A percentile compares a stretch with the other conserved stretches of the same genome.
phyloP scores from a whole-genome alignment of 352 stramenopile genomes.

The Phytopythium litorale region DNA sequence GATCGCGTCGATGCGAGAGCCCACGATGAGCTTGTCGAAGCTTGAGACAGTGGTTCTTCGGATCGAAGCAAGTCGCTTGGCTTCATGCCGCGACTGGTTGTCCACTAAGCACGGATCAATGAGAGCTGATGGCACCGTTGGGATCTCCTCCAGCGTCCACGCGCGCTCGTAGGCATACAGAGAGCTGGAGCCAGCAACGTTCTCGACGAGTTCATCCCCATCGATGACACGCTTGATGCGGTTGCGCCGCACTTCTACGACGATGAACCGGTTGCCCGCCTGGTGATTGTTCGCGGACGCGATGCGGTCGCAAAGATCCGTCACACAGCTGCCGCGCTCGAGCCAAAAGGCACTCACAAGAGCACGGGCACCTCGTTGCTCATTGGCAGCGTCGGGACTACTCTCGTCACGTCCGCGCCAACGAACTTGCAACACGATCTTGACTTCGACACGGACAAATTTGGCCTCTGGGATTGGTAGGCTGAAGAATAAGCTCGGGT shows the following conservation, averaged over 20 bases:
- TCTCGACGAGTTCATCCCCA: conserved; percentile 50
- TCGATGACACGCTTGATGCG: conserved; percentile 77
- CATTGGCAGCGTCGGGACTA: background rate
- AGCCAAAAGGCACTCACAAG: conserved; percentile 51
- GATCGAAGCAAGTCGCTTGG: background rate
- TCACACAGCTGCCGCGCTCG: conserved; percentile 37
- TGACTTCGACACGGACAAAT: conserved; percentile 65
- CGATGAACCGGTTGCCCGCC: conserved; percentile 48
- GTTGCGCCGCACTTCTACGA: conserved; percentile 63
- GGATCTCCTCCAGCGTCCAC: conserved; percentile 61
- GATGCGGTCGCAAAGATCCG: conserved; percentile 46
- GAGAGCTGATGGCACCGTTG: conserved; percentile 24
- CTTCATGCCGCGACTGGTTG: background rate
- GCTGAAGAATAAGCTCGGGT: conserved; percentile 95
- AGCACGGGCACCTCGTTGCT: conserved; percentile 12
- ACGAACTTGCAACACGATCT: conserved; percentile 59
- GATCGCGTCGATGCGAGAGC: conserved; percentile 53
- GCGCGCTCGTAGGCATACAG: conserved; percentile 67
- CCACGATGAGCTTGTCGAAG: conserved; percentile 49
- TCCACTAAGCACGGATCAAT: conserved; percentile 2
- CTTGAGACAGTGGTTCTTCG: conserved; percentile 9
- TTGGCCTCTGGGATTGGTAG: conserved; percentile 90
- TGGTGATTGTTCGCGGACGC: conserved; percentile 24
- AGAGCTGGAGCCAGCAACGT: conserved; percentile 36
- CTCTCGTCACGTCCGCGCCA: background rate